Base-by-base conservation (phyloP, 2,329 filamentous ascomycete genomes). In the Epichloe scottii region DNA sequence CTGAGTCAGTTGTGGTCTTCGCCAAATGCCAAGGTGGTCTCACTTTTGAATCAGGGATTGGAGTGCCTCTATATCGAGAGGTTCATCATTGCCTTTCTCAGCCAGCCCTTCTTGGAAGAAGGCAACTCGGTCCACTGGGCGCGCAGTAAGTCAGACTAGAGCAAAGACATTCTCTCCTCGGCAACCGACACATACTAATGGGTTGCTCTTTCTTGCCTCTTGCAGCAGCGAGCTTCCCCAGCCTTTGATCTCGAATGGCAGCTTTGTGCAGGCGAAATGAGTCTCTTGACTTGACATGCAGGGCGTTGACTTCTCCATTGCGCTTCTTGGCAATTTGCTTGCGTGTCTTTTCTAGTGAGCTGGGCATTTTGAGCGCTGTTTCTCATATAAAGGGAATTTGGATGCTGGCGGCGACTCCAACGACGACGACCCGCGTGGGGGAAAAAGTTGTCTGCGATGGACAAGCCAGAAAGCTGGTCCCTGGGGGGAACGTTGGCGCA, bases 291-390 rank as follows among this genome's bases (percentile, higher is more conserved):
- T 89, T 89, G 67, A 89, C 85, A 63, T 97, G 91, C 21, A 97
- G 76, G 12, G 84, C 77, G 33, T 84, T 82, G 45, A 88, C 77
- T 39, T 82, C 81, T 19, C 82, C 81, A 57, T 82, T 81, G 58
- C 85, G 82, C 77, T 96, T 96, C 73, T 95, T 95, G 35, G 82
- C 74, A 57, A 97, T 91, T 57, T 89, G 82, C 71, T 97, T 97
- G 56, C 86, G 81, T 19, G 93, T 86, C 66, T 96, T 97, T 56
- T 81, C 72, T 6, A 96, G 71, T 43, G 84, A 80, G 63, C 82
- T 85, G 14, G 87, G 79, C 89, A 95, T 95, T 23, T 60, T 75
- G 63, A 14, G 12, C 35, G 33, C 21, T 38, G 40, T 21, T 51
- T 45, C 10, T 39, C 17, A 21, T 19, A 39, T 15, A 3, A 30